Evolutionary conservation across 805 yeast genomes (phyloP).

Genomic region (Torulaspora microellipsoides): DNA sequence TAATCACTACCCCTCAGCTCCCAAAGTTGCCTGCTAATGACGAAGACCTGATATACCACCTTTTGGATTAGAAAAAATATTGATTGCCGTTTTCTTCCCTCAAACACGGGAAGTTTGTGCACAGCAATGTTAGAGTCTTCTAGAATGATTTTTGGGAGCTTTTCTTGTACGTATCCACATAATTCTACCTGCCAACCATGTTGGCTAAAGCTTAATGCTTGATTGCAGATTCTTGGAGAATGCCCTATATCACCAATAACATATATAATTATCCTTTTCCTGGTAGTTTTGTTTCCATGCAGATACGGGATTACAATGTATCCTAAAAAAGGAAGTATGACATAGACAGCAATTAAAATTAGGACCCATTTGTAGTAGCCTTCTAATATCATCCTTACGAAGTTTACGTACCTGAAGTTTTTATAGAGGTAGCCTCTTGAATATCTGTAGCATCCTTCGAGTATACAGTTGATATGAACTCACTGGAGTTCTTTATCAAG

Average conservation of each 20-base stretch:
- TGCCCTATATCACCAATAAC: conserved; percentile 94
- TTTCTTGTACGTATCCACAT: conserved; percentile 73
- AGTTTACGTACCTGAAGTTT: neutral
- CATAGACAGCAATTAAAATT: conserved; percentile 42
- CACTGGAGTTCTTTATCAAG: neutral
- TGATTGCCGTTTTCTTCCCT: neutral
- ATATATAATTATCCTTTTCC: conserved; percentile 62
- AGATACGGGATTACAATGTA: conserved; percentile 36
- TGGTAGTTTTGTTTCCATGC: conserved; percentile 34
- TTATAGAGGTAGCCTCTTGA: neutral
- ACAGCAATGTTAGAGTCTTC: conserved; percentile 51
- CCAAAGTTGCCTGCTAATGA: conserved; percentile 47
- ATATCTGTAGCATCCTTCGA: neutral
- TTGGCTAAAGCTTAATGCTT: conserved; percentile 69
- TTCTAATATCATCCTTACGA: conserved; percentile 6
- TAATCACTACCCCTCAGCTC: conserved; percentile 57
- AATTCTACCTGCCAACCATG: conserved; percentile 71
- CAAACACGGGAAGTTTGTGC: conserved; percentile 32
- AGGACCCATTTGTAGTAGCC: conserved; percentile 13
- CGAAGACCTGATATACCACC: conserved; percentile 50
- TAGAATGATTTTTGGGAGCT: conserved; percentile 46
- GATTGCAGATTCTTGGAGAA: conserved; percentile 92
- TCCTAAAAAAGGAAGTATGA: conserved; percentile 36
- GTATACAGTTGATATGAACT: neutral
- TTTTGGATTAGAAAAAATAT: conserved; percentile 40